These are phyloP conservation scores for Prototheca cutis DNA, from an alignment of 163 green algal genomes.

Conservation along the genomic window DNA sequence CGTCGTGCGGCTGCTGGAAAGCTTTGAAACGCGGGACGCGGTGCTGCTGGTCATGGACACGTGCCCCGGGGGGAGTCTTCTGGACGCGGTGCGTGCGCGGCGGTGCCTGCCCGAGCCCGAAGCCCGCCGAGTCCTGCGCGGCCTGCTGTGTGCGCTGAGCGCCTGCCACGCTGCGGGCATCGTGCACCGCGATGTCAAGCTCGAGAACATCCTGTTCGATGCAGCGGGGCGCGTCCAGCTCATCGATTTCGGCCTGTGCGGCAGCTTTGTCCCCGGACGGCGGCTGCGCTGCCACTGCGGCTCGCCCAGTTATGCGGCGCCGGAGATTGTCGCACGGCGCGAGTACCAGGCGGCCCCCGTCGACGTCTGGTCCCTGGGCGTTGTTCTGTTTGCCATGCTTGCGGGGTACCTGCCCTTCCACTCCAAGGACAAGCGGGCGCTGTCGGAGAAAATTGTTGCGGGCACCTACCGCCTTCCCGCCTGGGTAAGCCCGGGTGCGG, in stretches of 20 bases:
- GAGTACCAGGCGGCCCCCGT: slow-evolving; percentile 93
- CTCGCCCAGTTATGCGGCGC: slow-evolving; percentile 92
- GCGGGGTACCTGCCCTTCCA: slow-evolving; percentile 85
- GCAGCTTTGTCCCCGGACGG: slow-evolving; percentile 93
- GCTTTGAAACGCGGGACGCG: slow-evolving; percentile 24
- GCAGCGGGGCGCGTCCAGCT: slow-evolving; percentile 41
- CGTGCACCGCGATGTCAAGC: slow-evolving; percentile 53
- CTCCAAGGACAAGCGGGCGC: slow-evolving; percentile 55
- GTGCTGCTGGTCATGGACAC: slow-evolving; percentile 51
- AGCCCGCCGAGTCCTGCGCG: slow-evolving; percentile 36
- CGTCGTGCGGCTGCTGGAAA: slow-evolving; percentile 39
- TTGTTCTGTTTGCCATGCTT: slow-evolving; percentile 90
- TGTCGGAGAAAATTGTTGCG: slow-evolving; percentile 74
- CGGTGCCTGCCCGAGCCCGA: slow-evolving; percentile 44
- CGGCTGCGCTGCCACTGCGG: slow-evolving; percentile 95
- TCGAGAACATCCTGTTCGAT: slow-evolving; percentile 62
- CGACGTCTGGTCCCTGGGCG: slow-evolving; percentile 83
- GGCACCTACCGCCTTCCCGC: slow-evolving; percentile 59
- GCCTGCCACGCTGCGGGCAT: slow-evolving; percentile 42
- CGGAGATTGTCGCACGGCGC: slow-evolving; percentile 92
- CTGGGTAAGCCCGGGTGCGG: slow-evolving; percentile 40
- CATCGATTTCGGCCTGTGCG: slow-evolving; percentile 78
- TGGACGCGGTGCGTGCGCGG: slow-evolving; percentile 47
- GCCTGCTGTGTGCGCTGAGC: slow-evolving; percentile 42
- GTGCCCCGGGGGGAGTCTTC: slow-evolving; percentile 31